Conservation (phyloP, 108 stramenopile genomes). For the Licmophora abbreviata region DNA sequence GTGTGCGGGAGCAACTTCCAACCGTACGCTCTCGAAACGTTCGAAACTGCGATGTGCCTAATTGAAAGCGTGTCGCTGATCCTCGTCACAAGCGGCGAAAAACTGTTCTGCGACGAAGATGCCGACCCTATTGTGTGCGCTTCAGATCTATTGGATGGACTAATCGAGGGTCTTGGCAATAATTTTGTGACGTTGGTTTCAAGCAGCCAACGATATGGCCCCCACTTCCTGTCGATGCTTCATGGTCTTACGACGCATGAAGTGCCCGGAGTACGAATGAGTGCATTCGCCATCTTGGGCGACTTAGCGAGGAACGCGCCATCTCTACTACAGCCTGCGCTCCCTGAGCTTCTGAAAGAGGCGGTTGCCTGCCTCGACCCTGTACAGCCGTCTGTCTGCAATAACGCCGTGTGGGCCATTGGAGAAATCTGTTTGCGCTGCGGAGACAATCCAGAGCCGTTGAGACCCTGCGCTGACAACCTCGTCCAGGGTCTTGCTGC, state of each 20-base stretch:
- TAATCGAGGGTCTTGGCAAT: conserved; percentile 79
- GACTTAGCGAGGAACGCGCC: conserved; percentile 84
- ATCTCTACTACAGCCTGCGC: conserved; percentile 54
- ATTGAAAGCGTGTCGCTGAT: conserved; percentile 67
- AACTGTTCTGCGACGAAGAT: conserved; percentile 47
- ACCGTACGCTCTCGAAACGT: conserved; percentile 75
- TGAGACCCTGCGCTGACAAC: conserved; percentile 46
- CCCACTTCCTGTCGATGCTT: conserved; percentile 55
- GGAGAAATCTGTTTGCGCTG: conserved; percentile 86
- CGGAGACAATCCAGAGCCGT: conserved; percentile 47
- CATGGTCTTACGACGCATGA: conserved; percentile 48
- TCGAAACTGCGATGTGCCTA: conserved; percentile 70
- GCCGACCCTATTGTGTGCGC: conserved; percentile 89
- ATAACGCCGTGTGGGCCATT: conserved; percentile 90
- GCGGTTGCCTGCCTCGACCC: conserved; percentile 56
- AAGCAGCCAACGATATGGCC: conserved; percentile 60
- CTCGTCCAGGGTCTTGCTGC: conserved; percentile 67
- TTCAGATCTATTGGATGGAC: conserved; percentile 81
- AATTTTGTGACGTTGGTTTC: conserved; percentile 68
- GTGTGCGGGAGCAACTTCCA: conserved; percentile 76
- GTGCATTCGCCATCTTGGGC: conserved; percentile 82
- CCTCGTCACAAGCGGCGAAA: conserved; percentile 35
- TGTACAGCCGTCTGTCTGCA: conserved; percentile 57
- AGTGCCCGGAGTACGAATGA: conserved; percentile 75
- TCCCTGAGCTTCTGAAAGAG: conserved; percentile 54